phyloP scores from a whole-genome alignment of 2,329 filamentous ascomycete genomes.

The Xylariales sp. region DNA sequence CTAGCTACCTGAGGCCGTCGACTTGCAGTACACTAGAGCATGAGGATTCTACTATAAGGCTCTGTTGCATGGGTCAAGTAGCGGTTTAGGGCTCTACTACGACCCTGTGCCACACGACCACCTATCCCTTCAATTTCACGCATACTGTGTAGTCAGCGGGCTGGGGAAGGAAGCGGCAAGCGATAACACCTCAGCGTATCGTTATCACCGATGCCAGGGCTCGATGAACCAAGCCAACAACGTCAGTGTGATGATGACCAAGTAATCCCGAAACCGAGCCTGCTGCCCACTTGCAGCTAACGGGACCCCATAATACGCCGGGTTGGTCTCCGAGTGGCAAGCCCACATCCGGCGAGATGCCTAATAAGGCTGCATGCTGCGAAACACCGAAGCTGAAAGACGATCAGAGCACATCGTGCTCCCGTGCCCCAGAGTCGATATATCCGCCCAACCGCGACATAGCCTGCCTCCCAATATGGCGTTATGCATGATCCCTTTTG shows the following conservation, averaged over 20 bases:
- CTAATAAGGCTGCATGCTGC: conserved; percentile 36
- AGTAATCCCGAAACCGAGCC: conserved; percentile 13
- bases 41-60: neutral
- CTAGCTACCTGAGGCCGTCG: neutral
- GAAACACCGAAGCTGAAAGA: conserved; percentile 30
- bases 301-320: conserved; percentile 32
- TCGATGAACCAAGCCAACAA: conserved; percentile 15
- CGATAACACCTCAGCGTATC: conserved; percentile 27
- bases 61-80: conserved; percentile 24
- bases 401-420: conserved; percentile 20
- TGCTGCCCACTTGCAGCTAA: conserved; percentile 29
- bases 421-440: conserved; percentile 2
- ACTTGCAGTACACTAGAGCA: neutral
- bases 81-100: neutral
- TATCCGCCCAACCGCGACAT: conserved; percentile 7
- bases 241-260: conserved; percentile 27
- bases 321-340: conserved; percentile 32
- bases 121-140: conserved; percentile 20
- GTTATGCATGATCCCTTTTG: conserved; percentile 2
- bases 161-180: conserved; percentile 6
- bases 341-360: conserved; percentile 28
- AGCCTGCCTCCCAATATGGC: conserved; percentile 1
- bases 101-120: conserved; percentile 26
- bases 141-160: conserved; percentile 10
- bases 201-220: conserved; percentile 17